These are phyloP conservation scores for Blumeria graminis DNA, from an alignment of 2,329 filamentous ascomycete species.

Conservation along the genomic window DNA sequence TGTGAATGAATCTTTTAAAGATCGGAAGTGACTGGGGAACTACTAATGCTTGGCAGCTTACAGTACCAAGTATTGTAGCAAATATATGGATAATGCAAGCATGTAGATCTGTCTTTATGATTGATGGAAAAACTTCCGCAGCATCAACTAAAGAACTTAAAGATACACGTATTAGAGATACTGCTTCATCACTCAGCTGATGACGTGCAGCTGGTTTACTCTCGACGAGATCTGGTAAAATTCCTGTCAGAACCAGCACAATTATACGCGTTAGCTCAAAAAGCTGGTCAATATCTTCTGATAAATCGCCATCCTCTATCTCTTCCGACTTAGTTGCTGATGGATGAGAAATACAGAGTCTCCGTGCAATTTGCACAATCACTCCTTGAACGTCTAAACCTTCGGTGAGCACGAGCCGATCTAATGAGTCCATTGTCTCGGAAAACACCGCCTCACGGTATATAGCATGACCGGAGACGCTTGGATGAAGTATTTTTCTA, in stretches of 20 bases:
- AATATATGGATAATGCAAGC: slow-evolving; percentile 96
- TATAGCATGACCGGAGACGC: slow-evolving; percentile 86
- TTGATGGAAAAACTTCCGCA: slow-evolving; percentile 80
- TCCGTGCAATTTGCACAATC: slow-evolving; percentile 82
- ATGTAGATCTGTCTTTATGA: slow-evolving; percentile 90
- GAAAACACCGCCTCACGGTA: slow-evolving; percentile 91
- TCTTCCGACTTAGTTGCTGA: slow-evolving; percentile 50
- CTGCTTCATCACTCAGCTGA: slow-evolving; percentile 67
- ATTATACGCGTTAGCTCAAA: slow-evolving; percentile 95
- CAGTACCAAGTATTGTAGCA: slow-evolving; percentile 71
- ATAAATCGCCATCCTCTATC: slow-evolving; percentile 52
- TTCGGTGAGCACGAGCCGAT: slow-evolving; percentile 79
- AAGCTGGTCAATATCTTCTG: slow-evolving; percentile 91
- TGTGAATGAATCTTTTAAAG: slow-evolving; percentile 70
- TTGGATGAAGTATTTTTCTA: slow-evolving; percentile 83
- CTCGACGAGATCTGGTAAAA: slow-evolving; percentile 62
- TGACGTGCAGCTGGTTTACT: slow-evolving; percentile 36
- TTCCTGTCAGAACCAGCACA: slow-evolving; percentile 67
- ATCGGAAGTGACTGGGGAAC: slow-evolving; percentile 78
- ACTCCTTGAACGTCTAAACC: slow-evolving; percentile 69
- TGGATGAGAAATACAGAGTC: slow-evolving; percentile 73
- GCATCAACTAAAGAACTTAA: slow-evolving; percentile 81
- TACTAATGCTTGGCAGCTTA: slow-evolving; percentile 65
- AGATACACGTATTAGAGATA: slow-evolving; percentile 54
- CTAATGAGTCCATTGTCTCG: slow-evolving; percentile 88